These are phyloP conservation scores for Helotiales sp. DNA, from an alignment of 2,329 filamentous ascomycete genomes.

Conservation along the genomic window DNA sequence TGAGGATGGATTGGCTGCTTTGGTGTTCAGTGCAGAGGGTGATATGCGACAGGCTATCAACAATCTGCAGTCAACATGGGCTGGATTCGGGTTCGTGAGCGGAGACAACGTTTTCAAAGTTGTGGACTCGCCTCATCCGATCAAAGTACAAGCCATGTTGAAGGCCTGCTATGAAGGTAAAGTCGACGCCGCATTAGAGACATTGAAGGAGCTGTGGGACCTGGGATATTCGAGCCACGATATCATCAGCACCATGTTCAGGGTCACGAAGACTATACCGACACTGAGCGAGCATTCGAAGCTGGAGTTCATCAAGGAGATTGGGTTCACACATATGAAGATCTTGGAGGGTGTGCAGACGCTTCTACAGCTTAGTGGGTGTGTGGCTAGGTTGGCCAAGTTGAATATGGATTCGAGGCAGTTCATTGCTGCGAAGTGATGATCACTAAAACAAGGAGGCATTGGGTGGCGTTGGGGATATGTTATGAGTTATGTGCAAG, in stretches of 20 bases:
- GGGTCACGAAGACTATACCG: slow-evolving; percentile 93
- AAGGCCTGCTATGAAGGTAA: slow-evolving; percentile 95
- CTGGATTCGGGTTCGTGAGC: slow-evolving; percentile 95
- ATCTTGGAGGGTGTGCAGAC: slow-evolving; percentile 98
- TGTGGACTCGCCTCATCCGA: slow-evolving; percentile 94
- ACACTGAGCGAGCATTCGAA: slow-evolving; percentile 93
- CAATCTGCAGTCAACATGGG: slow-evolving; percentile 90
- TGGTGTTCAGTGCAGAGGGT: slow-evolving; percentile 96
- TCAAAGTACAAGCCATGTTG: slow-evolving; percentile 98
- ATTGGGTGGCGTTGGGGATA: slow-evolving; percentile 36
- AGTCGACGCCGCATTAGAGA: slow-evolving; percentile 84
- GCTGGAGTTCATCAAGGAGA: slow-evolving; percentile 97
- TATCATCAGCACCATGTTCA: slow-evolving; percentile 99
- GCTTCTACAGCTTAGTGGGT: slow-evolving; percentile 89
- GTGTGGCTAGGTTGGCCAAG: slow-evolving; percentile 87
- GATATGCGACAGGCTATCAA: slow-evolving; percentile 99
- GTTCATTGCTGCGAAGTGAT: slow-evolving; percentile 56
- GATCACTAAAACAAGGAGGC: slow-evolving; percentile 12
- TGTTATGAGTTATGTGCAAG: slow-evolving; percentile 26
- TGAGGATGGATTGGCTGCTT: slow-evolving; percentile 91
- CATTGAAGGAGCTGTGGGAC: slow-evolving; percentile 88
- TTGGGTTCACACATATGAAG: slow-evolving; percentile 99
- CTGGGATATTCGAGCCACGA: slow-evolving; percentile 98
- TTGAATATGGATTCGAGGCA: slow-evolving; percentile 94
- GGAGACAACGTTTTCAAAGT: slow-evolving; percentile 98